These are phyloP conservation scores for Ploettnerulaceae sp. DNA, from an alignment of 2,329 filamentous ascomycete genomes.

Conservation along the genomic window DNA sequence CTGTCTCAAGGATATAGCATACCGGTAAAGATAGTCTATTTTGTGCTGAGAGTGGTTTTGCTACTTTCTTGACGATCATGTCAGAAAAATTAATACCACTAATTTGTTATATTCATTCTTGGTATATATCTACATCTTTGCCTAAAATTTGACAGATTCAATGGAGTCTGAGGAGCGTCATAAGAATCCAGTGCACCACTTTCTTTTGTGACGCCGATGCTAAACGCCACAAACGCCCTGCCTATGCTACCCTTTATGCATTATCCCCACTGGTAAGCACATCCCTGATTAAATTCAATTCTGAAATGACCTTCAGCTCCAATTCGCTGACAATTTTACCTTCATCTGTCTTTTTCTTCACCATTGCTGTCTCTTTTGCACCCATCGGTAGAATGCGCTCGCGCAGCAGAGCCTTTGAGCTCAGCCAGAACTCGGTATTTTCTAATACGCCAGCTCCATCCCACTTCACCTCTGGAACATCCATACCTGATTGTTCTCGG, in stretches of 20 bases:
- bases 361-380: no score
- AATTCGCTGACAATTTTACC: constrained; percentile 33
- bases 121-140: not conserved
- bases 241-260: not conserved
- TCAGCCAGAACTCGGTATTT: constrained; percentile 80
- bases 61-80: not conserved
- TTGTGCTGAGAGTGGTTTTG: no score
- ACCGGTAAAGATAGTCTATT: no score
- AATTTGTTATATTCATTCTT: not conserved
- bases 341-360: constrained; percentile 71
- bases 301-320: constrained; percentile 66
- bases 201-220: not conserved
- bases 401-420: constrained; percentile 61
- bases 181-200: not conserved
- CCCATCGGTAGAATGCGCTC: constrained; percentile 70
- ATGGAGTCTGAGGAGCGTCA: no score
- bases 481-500: constrained; percentile 51
- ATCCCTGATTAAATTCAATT: constrained; percentile 46
- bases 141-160: no score
- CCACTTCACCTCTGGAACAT: constrained; percentile 71
- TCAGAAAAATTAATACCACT: not conserved
- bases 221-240: constrained; percentile 3
- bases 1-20: no score
- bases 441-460: constrained; percentile 68
- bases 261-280: constrained; percentile 26